Conservation (phyloP, 1,284 basidiomycete genomes). For the Cystobasidium slooffiae region DNA sequence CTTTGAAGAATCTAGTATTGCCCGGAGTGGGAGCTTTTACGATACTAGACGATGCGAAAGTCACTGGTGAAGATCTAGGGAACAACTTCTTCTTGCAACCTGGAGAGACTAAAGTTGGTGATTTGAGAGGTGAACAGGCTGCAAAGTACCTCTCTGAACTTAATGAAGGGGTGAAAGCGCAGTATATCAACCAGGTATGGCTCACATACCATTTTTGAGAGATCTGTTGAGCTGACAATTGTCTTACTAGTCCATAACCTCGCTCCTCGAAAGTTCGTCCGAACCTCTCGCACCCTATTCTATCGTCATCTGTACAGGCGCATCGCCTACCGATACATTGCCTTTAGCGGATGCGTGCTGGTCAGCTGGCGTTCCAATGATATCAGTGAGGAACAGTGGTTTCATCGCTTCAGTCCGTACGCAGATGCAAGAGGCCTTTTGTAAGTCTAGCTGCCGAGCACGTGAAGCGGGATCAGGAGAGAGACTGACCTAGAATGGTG, state of each 20-base stretch:
- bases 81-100: conserved; percentile 94
- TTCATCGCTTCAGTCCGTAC: conserved; percentile 86
- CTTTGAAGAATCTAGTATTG: conserved; percentile 92
- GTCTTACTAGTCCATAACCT: conserved; percentile 32
- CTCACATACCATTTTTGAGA: not conserved
- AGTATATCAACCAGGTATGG: conserved; percentile 66
- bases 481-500: not conserved
- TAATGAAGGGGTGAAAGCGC: conserved; percentile 81
- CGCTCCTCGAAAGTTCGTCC: conserved; percentile 50
- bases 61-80: conserved; percentile 77
- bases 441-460: conserved; percentile 60
- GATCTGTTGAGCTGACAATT: not conserved
- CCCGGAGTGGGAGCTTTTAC: conserved; percentile 92
- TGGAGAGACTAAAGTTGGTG: conserved; percentile 68
- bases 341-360: conserved; percentile 61
- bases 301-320: conserved; percentile 82
- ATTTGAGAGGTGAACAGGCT: conserved; percentile 76
- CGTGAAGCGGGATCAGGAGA: conserved; percentile 39
- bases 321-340: conserved; percentile 56
- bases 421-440: conserved; percentile 81
- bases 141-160: conserved; percentile 79
- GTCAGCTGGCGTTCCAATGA: conserved; percentile 63
- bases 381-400: conserved; percentile 78
- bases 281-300: conserved; percentile 67
- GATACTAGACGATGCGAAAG: conserved; percentile 71